Percentiles rank a stretch among this genome's conserved stretches.
Evolutionary conservation across 1,139 yeast species (phyloP).

Genomic region (Yamadazyma mexicana): DNA sequence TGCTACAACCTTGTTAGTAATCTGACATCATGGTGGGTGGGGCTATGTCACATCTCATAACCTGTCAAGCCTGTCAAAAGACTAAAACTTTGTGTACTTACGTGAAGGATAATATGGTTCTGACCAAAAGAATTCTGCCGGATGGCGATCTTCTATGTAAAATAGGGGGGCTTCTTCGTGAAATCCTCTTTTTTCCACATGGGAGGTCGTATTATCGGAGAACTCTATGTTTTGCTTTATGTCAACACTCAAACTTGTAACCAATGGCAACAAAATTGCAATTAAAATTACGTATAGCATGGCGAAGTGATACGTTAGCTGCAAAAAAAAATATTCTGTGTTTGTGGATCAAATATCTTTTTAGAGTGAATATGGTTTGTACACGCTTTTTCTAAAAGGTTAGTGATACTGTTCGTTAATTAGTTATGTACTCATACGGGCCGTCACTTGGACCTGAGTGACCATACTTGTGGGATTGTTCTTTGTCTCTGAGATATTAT

Average conservation of each 20-base stretch:
- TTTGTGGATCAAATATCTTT: too few species aligned
- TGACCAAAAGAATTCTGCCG: constrained; percentile 26
- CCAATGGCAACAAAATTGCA: background rate
- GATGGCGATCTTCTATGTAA: constrained; percentile 27
- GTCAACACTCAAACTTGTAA: constrained; percentile 3
- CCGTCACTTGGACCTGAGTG: constrained; percentile 50
- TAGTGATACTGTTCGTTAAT: background rate
- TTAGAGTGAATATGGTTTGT: too few species aligned
- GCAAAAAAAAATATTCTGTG: constrained; percentile 5
- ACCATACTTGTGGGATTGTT: constrained; percentile 41
- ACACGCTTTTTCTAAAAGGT: background rate
- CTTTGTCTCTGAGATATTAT: constrained; percentile 34
- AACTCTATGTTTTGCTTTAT: constrained; percentile 6
- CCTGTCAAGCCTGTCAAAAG: too few species aligned
- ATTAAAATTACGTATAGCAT: background rate
- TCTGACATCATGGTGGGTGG: too few species aligned
- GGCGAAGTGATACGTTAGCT: background rate
- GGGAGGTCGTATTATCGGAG: constrained; percentile 3
- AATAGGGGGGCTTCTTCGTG: constrained; percentile 38
- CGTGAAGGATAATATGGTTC: constrained; percentile 39
- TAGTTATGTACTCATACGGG: constrained; percentile 36
- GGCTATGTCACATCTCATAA: too few species aligned
- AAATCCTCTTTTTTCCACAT: constrained; percentile 28
- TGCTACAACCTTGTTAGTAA: constrained; percentile 22
- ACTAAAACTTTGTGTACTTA: constrained; percentile 20